These are phyloP conservation scores for Besnoitia besnoiti DNA, from an alignment of 169 alveolate genomes.

Conservation along the genomic window DNA sequence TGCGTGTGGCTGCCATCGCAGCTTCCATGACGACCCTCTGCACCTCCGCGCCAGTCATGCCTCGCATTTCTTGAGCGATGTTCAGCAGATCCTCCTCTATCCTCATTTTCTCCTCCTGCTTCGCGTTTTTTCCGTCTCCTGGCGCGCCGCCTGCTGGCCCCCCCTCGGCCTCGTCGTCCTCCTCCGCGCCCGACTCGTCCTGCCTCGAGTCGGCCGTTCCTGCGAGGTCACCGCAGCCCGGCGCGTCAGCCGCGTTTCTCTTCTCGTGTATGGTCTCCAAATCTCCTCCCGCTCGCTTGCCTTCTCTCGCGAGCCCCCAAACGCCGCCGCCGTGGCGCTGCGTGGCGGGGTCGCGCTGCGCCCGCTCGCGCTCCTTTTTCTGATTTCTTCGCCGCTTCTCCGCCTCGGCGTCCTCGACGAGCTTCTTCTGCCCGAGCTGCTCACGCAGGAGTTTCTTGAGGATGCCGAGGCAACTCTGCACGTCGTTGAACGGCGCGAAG, in stretches of 20 bases:
- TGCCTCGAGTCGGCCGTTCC: not conserved
- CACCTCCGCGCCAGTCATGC: conserved; percentile 9
- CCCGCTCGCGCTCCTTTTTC: not conserved
- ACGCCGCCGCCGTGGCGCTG: not conserved
- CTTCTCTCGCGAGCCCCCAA: not conserved
- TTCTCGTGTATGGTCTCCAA: not conserved
- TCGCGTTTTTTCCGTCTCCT: not conserved
- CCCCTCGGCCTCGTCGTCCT: not conserved
- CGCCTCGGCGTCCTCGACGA: not conserved
- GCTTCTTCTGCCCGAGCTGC: not conserved
- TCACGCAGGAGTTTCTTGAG: conserved; percentile 11
- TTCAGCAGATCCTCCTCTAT: not conserved
- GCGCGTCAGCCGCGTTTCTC: not conserved
- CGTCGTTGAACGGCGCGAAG: not conserved
- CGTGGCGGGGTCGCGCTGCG: not conserved
- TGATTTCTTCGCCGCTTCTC: not conserved
- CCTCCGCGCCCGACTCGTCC: not conserved
- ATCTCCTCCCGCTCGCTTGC: not conserved
- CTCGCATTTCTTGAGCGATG: not conserved
- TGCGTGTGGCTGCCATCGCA: not conserved
- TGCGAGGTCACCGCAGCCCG: not conserved
- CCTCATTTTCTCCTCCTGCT: not conserved
- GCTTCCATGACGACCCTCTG: not conserved
- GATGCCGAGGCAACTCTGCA: not conserved
- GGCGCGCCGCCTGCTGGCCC: not conserved